Percentiles rank a stretch among this genome's conserved stretches.
Evolutionary conservation across 192 early-diverging fungal genomes (phyloP).

Genomic region (Diversispora epigaea): DNA sequence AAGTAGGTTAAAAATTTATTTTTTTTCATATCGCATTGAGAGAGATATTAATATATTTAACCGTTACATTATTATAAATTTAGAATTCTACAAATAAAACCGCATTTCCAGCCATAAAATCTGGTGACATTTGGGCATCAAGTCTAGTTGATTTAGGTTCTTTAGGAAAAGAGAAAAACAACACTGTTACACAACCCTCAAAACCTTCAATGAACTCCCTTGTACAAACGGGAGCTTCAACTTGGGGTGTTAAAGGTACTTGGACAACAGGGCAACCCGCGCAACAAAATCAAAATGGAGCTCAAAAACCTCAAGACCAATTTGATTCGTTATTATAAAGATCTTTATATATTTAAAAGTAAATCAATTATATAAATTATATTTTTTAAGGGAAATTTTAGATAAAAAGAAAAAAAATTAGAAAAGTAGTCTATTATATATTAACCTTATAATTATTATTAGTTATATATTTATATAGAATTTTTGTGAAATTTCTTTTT

Average conservation of each 20-base stretch:
- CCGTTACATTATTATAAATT: background rate
- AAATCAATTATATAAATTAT: background rate
- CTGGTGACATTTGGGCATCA: conserved; percentile 71
- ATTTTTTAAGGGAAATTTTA: too few relatives aligned
- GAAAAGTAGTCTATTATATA: too few relatives aligned
- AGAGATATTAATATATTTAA: background rate
- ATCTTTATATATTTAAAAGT: background rate
- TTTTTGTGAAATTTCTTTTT: too few relatives aligned
- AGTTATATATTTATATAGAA: too few relatives aligned
- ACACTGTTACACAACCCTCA: conserved; percentile 36
- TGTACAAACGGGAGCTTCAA: conserved; percentile 23
- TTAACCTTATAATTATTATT: too few relatives aligned
- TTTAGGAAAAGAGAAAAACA: conserved; percentile 49
- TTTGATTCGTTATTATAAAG: conserved; percentile 30
- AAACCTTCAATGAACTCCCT: conserved; percentile 62
- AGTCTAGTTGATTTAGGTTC: conserved; percentile 71
- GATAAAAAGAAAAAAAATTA: too few relatives aligned
- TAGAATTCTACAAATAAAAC: conserved; percentile 12
- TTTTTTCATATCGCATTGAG: background rate
- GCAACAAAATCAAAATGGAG: background rate
- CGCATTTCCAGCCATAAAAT: conserved; percentile 34
- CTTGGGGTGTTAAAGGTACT: conserved; percentile 14
- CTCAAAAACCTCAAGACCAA: conserved; percentile 17
- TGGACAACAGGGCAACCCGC: background rate
- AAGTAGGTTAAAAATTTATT: background rate